These are phyloP conservation scores for Wickerhamomyces alni DNA, from an alignment of 805 yeast species.

Conservation along the genomic window DNA sequence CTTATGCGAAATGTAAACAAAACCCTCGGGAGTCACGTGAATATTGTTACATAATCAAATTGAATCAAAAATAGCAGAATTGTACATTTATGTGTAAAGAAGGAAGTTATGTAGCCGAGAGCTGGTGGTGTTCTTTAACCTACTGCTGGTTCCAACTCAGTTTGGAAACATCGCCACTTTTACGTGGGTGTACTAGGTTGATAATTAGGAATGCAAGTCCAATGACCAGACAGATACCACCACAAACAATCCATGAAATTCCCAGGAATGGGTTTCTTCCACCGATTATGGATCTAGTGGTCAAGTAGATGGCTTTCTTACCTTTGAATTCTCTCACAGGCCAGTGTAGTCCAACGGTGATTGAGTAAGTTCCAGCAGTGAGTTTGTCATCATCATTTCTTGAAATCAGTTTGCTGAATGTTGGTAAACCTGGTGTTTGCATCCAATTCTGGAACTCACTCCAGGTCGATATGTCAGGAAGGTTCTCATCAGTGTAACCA, in stretches of 20 bases:
- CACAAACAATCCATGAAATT: conserved; percentile 67
- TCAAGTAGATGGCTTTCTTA: conserved; percentile 56
- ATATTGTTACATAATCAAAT: no score
- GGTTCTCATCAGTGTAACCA: conserved; percentile 63
- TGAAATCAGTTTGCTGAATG: conserved; percentile 58
- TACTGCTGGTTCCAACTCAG: conserved; percentile 64
- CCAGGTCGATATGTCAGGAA: conserved; percentile 67
- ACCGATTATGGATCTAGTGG: conserved; percentile 69
- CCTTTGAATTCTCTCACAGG: conserved; percentile 70
- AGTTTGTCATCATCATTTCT: conserved; percentile 55
- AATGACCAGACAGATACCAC: conserved; percentile 58
- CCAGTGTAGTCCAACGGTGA: conserved; percentile 68
- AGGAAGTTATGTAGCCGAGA: no score
- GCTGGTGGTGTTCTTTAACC: no score
- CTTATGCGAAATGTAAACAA: conserved; percentile 1
- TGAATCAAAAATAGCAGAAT: no score
- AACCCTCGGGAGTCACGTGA: conserved; percentile 2
- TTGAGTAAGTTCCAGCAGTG: conserved; percentile 54
- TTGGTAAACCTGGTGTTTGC: conserved; percentile 73
- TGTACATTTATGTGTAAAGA: no score
- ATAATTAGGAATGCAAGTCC: conserved; percentile 46
- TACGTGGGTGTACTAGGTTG: conserved; percentile 61
- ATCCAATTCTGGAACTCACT: conserved; percentile 79
- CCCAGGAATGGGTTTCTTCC: conserved; percentile 75
- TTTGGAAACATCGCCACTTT: conserved; percentile 62